Percentiles rank a stretch among this genome's conserved stretches.
Evolutionary conservation across 768 basidiomycete genomes (phyloP).

Genomic region (Pisolithus albus): DNA sequence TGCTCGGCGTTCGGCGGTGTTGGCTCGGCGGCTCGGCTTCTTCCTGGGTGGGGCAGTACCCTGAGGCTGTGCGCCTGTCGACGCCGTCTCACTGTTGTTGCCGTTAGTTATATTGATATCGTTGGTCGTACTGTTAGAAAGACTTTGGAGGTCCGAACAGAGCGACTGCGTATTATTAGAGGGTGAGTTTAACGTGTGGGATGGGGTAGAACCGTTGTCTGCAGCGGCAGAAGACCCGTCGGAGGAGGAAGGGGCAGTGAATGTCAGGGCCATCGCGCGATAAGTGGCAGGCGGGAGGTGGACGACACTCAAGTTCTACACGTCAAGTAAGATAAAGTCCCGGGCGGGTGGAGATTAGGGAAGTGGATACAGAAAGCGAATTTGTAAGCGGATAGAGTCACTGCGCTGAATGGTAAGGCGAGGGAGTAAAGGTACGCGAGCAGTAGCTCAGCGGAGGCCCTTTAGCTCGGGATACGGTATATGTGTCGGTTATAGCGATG

Average conservation of each 20-base stretch:
- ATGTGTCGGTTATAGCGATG: conserved; percentile 15
- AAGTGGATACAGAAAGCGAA: conserved; percentile 9
- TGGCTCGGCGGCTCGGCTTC: conserved; percentile 83
- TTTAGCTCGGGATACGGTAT: conserved; percentile 13
- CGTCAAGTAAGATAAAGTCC: background rate
- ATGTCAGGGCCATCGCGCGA: conserved; percentile 31
- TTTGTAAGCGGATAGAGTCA: conserved; percentile 17
- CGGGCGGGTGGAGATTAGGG: conserved; percentile 8
- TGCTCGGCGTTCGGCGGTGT: conserved; percentile 93
- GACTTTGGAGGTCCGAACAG: conserved; percentile 22
- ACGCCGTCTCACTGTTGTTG: conserved; percentile 12
- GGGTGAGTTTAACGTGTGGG: conserved; percentile 46
- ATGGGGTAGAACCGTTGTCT: conserved; percentile 37
- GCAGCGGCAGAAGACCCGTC: conserved; percentile 34
- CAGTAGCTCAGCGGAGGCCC: conserved; percentile 35
- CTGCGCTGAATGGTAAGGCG: background rate
- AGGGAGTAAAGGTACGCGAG: conserved; percentile 38
- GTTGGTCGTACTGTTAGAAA: conserved; percentile 4
- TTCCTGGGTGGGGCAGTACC: conserved; percentile 46
- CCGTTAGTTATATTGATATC: conserved; percentile 17
- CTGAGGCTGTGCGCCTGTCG: background rate
- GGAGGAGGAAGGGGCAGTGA: conserved; percentile 34
- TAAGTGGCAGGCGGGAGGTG: conserved; percentile 2
- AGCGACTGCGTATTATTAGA: conserved; percentile 25
- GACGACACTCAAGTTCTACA: conserved; percentile 1